Evolutionary conservation across 2,329 filamentous ascomycete species (phyloP), one percentile per base, ranked within the genome.

Genomic region (Colletotrichum sp.): DNA sequence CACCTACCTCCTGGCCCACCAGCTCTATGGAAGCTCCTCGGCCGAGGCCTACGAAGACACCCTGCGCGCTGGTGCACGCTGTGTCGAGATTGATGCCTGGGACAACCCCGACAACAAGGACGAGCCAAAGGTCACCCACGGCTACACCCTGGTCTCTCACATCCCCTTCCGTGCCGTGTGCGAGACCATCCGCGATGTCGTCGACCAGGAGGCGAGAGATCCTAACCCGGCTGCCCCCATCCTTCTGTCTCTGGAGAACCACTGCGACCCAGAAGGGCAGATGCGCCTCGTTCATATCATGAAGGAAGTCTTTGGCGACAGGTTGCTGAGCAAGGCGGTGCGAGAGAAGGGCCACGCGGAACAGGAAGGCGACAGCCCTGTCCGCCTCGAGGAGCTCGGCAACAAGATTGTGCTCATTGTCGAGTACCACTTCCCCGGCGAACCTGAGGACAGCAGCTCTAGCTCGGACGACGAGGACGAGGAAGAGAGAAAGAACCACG

Each of bases 61-160:
- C 0, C 85, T 95, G 18, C 85, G 84, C 34, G 90, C 92, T 1
- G 93, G 93, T 2, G 92, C 92, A 3, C 87, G 93, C 8, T 95
- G 93, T 79, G 92, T 95, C 48, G 93, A 95, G 83, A 94, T 94
- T 70, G 93, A 94, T 80, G 93, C 92, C 2, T 95, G 93, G 93
- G 92, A 94, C 79, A 88, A 93, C 64, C 86, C 89, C 48, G 89
- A 92, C 10, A 82, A 93, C 79, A 84, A 84, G 52, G 87, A 91
- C 12, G 93, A 94, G 81, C 93, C 92, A 6, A 94, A 93, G 80
- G 92, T 94, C 68, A 94, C 93, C 0, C 93, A 94, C 80, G 93
- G 93, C 2, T 94, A 91, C 81, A 94, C 93, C 0, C 85, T 94
- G 3, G 92, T 93, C 6, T 93, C 92, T 10, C 85, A 93, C 79